Evolutionary conservation across 2,329 filamentous ascomycete species (phyloP).

Genomic region (Cladosporium sp.): DNA sequence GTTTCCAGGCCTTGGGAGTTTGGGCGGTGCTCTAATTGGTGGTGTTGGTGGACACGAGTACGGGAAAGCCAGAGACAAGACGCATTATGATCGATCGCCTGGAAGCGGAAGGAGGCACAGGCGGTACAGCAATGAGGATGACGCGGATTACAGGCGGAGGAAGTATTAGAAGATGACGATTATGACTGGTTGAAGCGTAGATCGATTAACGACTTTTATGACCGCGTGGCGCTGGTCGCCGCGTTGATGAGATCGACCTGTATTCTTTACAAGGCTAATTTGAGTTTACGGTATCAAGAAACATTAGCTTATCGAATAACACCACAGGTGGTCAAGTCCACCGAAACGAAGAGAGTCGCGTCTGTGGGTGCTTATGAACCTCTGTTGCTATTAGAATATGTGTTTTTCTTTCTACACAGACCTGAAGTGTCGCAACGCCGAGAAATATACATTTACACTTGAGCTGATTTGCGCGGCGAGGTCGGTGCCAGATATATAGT

Average conservation of each 20-base stretch:
- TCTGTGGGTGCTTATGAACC: neutral
- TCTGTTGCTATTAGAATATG: too few relatives aligned
- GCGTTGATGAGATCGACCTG: neutral
- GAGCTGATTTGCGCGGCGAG: too few relatives aligned
- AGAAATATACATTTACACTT: too few relatives aligned
- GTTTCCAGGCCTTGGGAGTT: slow-evolving; percentile 41
- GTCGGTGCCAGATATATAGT: too few relatives aligned
- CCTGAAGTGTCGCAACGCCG: too few relatives aligned
- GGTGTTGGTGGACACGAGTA: slow-evolving; percentile 41
- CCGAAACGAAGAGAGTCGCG: neutral
- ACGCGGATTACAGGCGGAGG: slow-evolving; percentile 6
- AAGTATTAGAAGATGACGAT: neutral
- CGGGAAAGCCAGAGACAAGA: slow-evolving; percentile 25
- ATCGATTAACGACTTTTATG: neutral
- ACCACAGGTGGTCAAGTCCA: neutral
- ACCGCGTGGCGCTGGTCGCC: neutral
- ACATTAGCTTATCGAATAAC: neutral
- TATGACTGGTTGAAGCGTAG: neutral
- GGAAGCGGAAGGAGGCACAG: slow-evolving; percentile 3
- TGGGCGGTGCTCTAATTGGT: slow-evolving; percentile 37
- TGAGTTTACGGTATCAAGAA: neutral
- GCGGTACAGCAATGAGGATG: slow-evolving; percentile 12
- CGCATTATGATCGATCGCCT: slow-evolving; percentile 2
- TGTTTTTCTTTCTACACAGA: too few relatives aligned
- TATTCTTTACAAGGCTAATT: neutral